Evolutionary conservation across 1,284 basidiomycete genomes (phyloP), one percentile per base, ranked within the genome.

Genomic region (Ceratobasidium sp.): DNA sequence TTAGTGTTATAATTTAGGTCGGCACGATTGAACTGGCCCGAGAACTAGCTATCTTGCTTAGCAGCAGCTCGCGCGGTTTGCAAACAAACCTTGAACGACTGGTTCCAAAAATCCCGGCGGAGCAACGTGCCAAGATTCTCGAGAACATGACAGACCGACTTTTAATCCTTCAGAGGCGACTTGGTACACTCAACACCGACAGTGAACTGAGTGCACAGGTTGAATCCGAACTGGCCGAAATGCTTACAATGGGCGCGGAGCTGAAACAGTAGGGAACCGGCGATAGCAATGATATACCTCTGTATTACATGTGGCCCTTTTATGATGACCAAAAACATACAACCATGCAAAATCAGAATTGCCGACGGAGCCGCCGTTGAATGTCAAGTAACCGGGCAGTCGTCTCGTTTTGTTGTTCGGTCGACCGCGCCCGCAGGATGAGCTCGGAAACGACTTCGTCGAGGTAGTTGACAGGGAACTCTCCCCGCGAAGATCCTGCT

Each of bases 401-500:
- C 32, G 73, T 78, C 29, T 61, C 70, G 32, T 78, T 75, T 44
- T 78, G 61, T 32, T 71, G 66, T 37, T 59, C 70, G 43, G 54
- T 46, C 32, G 67, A 61, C 22, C 74, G 67, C 32, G 78, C 59
- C n/a, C 57, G 32, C 37, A 76, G 49, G 15, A 79, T 54, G 44
- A 78, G 78, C 25, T 66, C 74, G 9, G 71, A 68, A 46, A 79
- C 71, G 19, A 77, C 52, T 19, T 76, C 74, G 25, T 79, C 78
- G 34, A 78, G 61, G n/a, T 78, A 73, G 9, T 77, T 76, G 1
- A 78, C 78, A 13, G 78, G 78, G 76, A 79, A 79, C 7, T 65
- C 64, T 19, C 57, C 85, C n/a, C 67, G 76, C 13, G 78, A 64
- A 54, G 87, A 83, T 34, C 86, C 85, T 19, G 89, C 87, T 78